Base-by-base conservation (phyloP, 495 filamentous ascomycete genomes). In the Penicillium silybi region DNA sequence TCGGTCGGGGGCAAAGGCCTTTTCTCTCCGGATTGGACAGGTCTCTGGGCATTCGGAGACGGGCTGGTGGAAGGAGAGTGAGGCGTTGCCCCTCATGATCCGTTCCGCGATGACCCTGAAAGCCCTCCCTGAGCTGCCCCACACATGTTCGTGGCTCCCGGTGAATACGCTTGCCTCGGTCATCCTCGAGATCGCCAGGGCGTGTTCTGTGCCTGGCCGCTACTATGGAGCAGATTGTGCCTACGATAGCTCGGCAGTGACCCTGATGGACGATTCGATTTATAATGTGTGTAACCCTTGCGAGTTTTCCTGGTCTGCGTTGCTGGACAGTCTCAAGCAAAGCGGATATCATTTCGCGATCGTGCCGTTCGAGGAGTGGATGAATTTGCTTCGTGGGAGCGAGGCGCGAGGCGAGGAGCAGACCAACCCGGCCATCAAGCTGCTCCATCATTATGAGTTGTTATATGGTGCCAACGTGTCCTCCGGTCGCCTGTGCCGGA, bases 11-110 rank as follows among this genome's bases (percentile, higher is more conserved):
- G 75, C 72, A 4, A 49, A 64, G 10, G 64, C 76, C 0, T 72
- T 71, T 19, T 75, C 81, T 4, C 66, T 85, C 5, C 71, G 83
- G 3, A 80, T 85, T 11, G 83, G 83, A 0, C 82, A 86, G 56
- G 75, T 85, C 17, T 82, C 80, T 2, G 81, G 82, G 18, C 67
- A 72, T 42, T 72, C 66, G 1, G 69, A 68, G 44, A 61, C 63
- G 46, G 82, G 80, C 1, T 48, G 79, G 0, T 85, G 83, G 83
- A 85, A 85, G 57, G 75, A 78, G 38, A 74, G 64, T 3, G 83
- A 86, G 49, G 78, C 76, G 0, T 63, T 83, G 0, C 79, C 83
- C 19, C 56, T 81, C 16, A 78, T 86, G 43, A 67, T 86, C 8
- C 71, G 76, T 17, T 80, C 74, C 16, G 78, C 78, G 0, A 42